These are phyloP conservation scores for Ambrosia trifida DNA, from an alignment of 129 eudicot genomes.

Conservation along the genomic window DNA sequence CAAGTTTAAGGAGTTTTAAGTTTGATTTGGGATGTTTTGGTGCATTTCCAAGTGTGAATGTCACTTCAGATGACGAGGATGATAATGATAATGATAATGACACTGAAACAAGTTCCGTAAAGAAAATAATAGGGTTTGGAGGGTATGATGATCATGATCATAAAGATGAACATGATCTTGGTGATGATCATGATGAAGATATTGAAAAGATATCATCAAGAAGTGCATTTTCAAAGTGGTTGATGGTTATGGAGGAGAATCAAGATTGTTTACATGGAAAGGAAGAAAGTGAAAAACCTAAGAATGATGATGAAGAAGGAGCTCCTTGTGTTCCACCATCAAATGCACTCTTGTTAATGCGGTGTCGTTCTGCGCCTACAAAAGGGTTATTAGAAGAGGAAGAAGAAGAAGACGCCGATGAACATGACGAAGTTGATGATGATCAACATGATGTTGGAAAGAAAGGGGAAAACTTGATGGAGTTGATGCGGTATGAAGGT, in stretches of 20 bases:
- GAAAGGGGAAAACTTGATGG: constrained; percentile 42
- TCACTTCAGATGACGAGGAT: constrained; percentile 62
- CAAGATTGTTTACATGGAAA: constrained; percentile 25
- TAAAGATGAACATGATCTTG: constrained; percentile 10
- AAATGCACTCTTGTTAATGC: constrained; percentile 81
- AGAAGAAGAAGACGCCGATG: constrained; percentile 35
- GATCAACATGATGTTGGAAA: constrained; percentile 20
- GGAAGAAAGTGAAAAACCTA: constrained; percentile 17
- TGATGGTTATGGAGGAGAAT: constrained; percentile 69
- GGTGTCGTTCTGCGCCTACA: constrained; percentile 77
- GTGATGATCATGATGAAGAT: constrained; percentile 9
- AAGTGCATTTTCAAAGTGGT: constrained; percentile 76
- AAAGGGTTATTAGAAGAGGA: constrained; percentile 62
- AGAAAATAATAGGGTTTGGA: constrained; percentile 21
- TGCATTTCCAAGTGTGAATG: constrained; percentile 47
- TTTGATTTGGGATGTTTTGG: constrained; percentile 93
- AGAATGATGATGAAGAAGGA: constrained; percentile 17
- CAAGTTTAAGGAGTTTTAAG: constrained; percentile 59
- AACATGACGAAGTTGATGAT: constrained; percentile 23
- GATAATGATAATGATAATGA: constrained; percentile 48
- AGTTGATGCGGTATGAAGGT: constrained; percentile 60
- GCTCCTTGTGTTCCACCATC: constrained; percentile 59
- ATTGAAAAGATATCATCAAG: constrained; percentile 36
- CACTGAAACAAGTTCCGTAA: constrained; percentile 28
- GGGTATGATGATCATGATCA: constrained; percentile 15